Evolutionary conservation across 768 basidiomycete genomes (phyloP).

Genomic region (Lactarius hatsudake): DNA sequence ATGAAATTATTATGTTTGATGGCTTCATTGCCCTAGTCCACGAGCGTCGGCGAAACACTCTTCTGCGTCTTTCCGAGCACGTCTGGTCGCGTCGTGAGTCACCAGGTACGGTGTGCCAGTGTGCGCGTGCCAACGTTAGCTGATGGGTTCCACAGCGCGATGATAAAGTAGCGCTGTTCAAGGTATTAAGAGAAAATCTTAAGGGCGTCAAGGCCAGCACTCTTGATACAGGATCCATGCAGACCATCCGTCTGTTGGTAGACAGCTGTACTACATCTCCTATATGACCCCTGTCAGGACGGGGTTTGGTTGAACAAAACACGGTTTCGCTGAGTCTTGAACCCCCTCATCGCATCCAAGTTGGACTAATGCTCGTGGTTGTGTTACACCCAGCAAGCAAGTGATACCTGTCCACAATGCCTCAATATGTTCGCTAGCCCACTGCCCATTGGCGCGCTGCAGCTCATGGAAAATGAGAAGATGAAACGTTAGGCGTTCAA

Average conservation of each 20-base stretch:
- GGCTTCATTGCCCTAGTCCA: background rate
- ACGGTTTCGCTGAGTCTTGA: too few species aligned
- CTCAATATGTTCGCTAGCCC: too few species aligned
- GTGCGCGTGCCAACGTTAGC: background rate
- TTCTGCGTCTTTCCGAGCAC: conserved; percentile 78
- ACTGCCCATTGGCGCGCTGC: too few species aligned
- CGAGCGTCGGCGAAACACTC: conserved; percentile 50
- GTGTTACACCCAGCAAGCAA: too few species aligned
- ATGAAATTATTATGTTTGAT: conserved; percentile 7
- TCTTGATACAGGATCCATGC: conserved; percentile 15
- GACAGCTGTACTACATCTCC: background rate
- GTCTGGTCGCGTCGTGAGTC: conserved; percentile 68
- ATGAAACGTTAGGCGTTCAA: too few species aligned
- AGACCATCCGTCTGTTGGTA: background rate
- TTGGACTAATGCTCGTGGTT: too few species aligned
- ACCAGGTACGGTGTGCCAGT: conserved; percentile 51
- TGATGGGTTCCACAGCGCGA: conserved; percentile 1
- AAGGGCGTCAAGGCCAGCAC: conserved; percentile 10
- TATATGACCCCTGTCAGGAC: too few species aligned
- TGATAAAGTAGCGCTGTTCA: conserved; percentile 23
- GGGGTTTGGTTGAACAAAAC: too few species aligned
- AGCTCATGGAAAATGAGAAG: too few species aligned
- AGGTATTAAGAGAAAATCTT: conserved; percentile 1
- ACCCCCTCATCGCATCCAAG: too few species aligned
- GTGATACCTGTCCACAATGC: too few species aligned